phyloP scores from a whole-genome alignment of 2,329 filamentous ascomycete genomes.

The Aspergillus sp. region DNA sequence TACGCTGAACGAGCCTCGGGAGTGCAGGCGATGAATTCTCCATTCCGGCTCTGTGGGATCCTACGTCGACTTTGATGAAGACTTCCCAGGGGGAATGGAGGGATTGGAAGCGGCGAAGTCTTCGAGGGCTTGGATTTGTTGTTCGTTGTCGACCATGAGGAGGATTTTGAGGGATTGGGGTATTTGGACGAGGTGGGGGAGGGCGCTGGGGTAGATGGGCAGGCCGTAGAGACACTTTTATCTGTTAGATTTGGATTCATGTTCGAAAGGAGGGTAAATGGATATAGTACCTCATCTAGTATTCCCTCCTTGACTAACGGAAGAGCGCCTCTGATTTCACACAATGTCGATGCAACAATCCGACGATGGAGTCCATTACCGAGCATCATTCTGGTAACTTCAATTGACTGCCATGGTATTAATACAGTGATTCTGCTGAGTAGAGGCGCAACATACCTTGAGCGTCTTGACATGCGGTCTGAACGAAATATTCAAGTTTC shows the following conservation, averaged over 20 bases:
- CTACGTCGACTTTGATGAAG: constrained; percentile 22
- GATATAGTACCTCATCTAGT: constrained; percentile 34
- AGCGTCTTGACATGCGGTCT: constrained; percentile 44
- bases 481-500: constrained; percentile 34
- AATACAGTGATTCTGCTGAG: neutral
- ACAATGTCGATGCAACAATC: constrained; percentile 39
- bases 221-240: constrained; percentile 35
- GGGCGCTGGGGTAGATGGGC: constrained; percentile 32
- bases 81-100: constrained; percentile 11
- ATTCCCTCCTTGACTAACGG: constrained; percentile 37
- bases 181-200: constrained; percentile 26
- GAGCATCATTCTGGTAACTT: constrained; percentile 39
- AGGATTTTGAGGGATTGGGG: constrained; percentile 25
- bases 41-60: constrained; percentile 16
- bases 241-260: neutral
- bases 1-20: constrained; percentile 8
- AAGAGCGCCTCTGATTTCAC: constrained; percentile 36
- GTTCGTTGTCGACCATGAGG: constrained; percentile 30
- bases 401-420: constrained; percentile 1
- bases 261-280: neutral
- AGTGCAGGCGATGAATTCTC: constrained; percentile 9
- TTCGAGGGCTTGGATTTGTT: constrained; percentile 18
- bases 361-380: constrained; percentile 31
- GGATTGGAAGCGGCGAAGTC: constrained; percentile 2
- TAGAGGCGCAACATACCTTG: constrained; percentile 25